Evolutionary conservation across 352 stramenopile genomes (phyloP).

Genomic region (Phytophthora constricta): DNA sequence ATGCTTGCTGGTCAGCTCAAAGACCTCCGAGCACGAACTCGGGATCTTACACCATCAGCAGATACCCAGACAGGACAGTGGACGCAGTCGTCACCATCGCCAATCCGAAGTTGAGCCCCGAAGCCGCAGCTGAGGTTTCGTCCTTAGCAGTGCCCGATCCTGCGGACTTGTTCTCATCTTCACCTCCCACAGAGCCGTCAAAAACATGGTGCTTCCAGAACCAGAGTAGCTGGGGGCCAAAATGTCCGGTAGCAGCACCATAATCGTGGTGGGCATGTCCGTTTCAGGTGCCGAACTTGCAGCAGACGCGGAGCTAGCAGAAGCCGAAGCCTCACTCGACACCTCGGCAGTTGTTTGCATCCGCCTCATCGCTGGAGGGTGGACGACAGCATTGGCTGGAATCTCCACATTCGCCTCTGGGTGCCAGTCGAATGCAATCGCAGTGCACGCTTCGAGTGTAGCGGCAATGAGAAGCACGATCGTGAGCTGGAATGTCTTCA

Average conservation of each 20-base stretch:
- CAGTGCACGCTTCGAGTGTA: constrained; percentile 21
- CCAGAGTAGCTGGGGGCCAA: constrained; percentile 52
- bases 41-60: constrained; percentile 31
- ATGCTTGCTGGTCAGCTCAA: background rate
- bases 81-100: constrained; percentile 20
- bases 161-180: constrained; percentile 28
- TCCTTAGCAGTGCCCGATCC: constrained; percentile 18
- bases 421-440: constrained; percentile 33
- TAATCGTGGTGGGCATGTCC: constrained; percentile 56
- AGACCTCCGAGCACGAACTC: no score
- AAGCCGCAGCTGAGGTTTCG: constrained; percentile 22
- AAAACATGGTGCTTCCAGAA: constrained; percentile 56
- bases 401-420: constrained; percentile 34
- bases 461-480: constrained; percentile 24
- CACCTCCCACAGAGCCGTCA: constrained; percentile 28
- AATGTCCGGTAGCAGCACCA: constrained; percentile 61
- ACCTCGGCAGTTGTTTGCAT: constrained; percentile 33
- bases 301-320: constrained; percentile 18
- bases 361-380: constrained; percentile 26
- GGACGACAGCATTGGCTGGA: constrained; percentile 17
- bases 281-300: constrained; percentile 26
- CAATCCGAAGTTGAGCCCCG: constrained; percentile 18
- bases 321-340: constrained; percentile 21
- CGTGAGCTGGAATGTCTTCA: constrained; percentile 41
- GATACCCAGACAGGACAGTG: constrained; percentile 17